A percentile compares a stretch with the other conserved stretches of the same genome.
These are phyloP conservation scores for Setaria viridis DNA, from an alignment of 202 grass and related monocot genomes.

Conservation along the genomic window DNA sequence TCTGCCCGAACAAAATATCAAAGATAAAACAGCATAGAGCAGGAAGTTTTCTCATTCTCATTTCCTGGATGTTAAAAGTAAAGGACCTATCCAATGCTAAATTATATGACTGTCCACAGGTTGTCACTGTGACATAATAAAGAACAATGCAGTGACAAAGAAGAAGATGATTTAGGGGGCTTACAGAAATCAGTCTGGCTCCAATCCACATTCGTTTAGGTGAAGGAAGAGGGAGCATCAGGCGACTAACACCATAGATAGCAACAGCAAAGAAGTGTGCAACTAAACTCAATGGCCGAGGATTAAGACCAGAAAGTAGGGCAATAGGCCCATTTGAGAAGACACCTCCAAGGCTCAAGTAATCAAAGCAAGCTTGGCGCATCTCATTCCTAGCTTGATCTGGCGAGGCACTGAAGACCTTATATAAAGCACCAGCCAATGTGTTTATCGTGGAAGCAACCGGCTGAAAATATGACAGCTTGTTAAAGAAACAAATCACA, in stretches of 20 bases:
- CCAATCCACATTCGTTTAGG: conserved; percentile 83
- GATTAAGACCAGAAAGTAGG: conserved; percentile 92
- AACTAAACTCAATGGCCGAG: conserved; percentile 85
- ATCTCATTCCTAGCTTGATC: conserved; percentile 91
- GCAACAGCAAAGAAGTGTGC: conserved; percentile 96
- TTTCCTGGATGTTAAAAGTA: conserved; percentile 5
- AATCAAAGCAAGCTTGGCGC: conserved; percentile 98
- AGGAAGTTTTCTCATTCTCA: background rate
- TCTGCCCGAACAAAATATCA: background rate
- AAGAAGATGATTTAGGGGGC: conserved; percentile 10
- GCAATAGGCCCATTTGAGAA: conserved; percentile 81
- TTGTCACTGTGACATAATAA: background rate
- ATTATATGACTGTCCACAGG: background rate
- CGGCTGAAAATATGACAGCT: conserved; percentile 57
- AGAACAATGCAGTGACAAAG: background rate
- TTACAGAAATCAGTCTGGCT: conserved; percentile 82
- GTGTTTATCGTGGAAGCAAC: conserved; percentile 99
- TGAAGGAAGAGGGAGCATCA: conserved; percentile 87
- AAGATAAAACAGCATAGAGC: background rate
- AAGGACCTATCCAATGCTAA: background rate
- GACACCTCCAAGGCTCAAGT: conserved; percentile 91
- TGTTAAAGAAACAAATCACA: conserved; percentile 34
- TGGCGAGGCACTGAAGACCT: conserved; percentile 89
- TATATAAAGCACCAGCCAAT: conserved; percentile 90
- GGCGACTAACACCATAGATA: conserved; percentile 87